Percentiles rank a stretch among this genome's conserved stretches.
These are phyloP conservation scores for Dissophora ornata DNA, from an alignment of 192 early-diverging fungal species.

Conservation along the genomic window DNA sequence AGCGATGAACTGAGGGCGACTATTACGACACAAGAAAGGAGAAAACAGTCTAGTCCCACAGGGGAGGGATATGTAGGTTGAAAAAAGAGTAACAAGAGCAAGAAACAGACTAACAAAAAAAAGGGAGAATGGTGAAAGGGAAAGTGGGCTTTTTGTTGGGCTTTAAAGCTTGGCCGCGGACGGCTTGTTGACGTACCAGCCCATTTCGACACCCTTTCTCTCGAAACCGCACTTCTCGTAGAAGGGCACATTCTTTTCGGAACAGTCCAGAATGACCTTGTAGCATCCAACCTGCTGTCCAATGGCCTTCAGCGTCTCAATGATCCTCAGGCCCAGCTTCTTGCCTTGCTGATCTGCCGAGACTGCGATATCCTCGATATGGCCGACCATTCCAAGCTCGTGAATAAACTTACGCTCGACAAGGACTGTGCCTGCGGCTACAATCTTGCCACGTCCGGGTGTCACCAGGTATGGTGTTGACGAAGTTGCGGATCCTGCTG, in stretches of 20 bases:
- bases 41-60: background rate
- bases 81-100: background rate
- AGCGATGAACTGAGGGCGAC: too few species aligned
- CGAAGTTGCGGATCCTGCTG: constrained; percentile 17
- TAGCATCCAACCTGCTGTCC: constrained; percentile 84
- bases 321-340: constrained; percentile 72
- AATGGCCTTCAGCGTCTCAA: constrained; percentile 86
- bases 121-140: background rate
- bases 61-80: constrained; percentile 3
- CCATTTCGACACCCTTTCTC: constrained; percentile 79
- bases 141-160: background rate
- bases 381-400: constrained; percentile 79
- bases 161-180: constrained; percentile 31
- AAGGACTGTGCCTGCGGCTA: constrained; percentile 83
- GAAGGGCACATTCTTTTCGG: constrained; percentile 85
- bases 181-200: constrained; percentile 64
- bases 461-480: constrained; percentile 60
- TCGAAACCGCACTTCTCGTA: constrained; percentile 89
- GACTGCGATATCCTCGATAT: constrained; percentile 84
- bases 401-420: constrained; percentile 91
- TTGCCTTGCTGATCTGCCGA: constrained; percentile 69
- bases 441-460: constrained; percentile 66
- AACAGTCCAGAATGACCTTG: constrained; percentile 76
- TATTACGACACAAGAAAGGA: background rate
- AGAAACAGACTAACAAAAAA: background rate